Percentiles rank a stretch among this genome's conserved stretches.
Conservation (phyloP, 2,329 filamentous ascomycete species). For the Botrytis deweyae region DNA sequence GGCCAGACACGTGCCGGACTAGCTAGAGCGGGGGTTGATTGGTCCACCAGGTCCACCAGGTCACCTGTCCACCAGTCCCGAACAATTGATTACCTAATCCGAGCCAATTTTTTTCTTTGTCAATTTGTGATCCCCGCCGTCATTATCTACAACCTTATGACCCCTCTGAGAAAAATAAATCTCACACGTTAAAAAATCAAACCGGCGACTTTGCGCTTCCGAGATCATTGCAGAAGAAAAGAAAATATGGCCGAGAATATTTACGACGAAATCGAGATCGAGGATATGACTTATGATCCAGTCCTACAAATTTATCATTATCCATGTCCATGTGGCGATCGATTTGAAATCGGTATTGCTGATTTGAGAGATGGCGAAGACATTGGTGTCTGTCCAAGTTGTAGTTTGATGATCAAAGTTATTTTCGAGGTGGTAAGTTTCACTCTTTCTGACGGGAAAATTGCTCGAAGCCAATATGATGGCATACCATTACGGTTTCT, state of each 20-base stretch:
- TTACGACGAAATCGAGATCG: conserved; percentile 98
- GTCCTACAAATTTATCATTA: conserved; percentile 87
- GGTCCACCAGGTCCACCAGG: background rate
- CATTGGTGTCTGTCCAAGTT: conserved; percentile 96
- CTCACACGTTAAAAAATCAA: background rate
- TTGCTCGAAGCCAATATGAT: background rate
- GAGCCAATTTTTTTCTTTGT: conserved; percentile 19
- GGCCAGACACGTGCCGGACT: background rate
- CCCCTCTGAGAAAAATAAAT: background rate
- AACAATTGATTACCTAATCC: background rate
- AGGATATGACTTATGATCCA: conserved; percentile 92
- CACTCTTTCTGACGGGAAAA: background rate
- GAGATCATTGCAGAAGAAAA: background rate
- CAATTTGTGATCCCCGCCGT: background rate
- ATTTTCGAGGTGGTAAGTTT: conserved; percentile 78
- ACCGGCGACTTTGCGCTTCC: background rate
- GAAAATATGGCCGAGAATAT: conserved; percentile 53
- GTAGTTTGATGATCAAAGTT: conserved; percentile 92
- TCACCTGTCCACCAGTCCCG: background rate
- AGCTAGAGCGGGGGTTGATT: background rate
- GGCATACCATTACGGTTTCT: background rate
- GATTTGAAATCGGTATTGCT: conserved; percentile 84
- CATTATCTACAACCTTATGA: background rate
- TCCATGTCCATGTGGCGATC: conserved; percentile 94
- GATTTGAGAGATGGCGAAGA: conserved; percentile 88